These are phyloP conservation scores for Lachnellula willkommii DNA, from an alignment of 2,329 filamentous ascomycete species.

Conservation along the genomic window DNA sequence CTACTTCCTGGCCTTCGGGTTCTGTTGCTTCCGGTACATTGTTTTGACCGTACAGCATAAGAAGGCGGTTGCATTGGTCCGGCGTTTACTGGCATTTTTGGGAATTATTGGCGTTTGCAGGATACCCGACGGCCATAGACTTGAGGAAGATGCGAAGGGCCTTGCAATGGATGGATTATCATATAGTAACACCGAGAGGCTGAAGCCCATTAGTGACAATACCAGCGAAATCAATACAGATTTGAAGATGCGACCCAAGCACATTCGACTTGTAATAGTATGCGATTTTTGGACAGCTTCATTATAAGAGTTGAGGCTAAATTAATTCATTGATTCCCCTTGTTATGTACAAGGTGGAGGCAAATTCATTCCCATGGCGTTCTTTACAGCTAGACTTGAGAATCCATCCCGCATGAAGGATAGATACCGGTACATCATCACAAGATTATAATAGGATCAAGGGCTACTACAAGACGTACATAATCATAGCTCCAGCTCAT, in stretches of 20 bases:
- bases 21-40: not conserved
- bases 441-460: too few relatives aligned
- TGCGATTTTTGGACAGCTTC: too few relatives aligned
- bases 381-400: too few relatives aligned
- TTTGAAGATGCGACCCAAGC: not conserved
- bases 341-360: not conserved
- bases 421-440: too few relatives aligned
- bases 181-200: not conserved
- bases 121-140: conserved; percentile 3
- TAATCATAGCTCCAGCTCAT: not conserved
- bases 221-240: not conserved
- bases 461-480: not conserved
- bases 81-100: conserved; percentile 7
- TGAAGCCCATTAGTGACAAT: not conserved
- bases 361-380: too few relatives aligned
- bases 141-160: not conserved
- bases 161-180: not conserved
- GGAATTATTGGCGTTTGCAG: conserved; percentile 12
- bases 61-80: conserved; percentile 7
- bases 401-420: too few relatives aligned
- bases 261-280: not conserved
- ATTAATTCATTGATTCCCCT: not conserved
- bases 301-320: too few relatives aligned
- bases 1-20: not conserved
- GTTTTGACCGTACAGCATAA: conserved; percentile 1